Conservation (phyloP, 116 monocot genomes). For the Dioscorea cayenensis region DNA sequence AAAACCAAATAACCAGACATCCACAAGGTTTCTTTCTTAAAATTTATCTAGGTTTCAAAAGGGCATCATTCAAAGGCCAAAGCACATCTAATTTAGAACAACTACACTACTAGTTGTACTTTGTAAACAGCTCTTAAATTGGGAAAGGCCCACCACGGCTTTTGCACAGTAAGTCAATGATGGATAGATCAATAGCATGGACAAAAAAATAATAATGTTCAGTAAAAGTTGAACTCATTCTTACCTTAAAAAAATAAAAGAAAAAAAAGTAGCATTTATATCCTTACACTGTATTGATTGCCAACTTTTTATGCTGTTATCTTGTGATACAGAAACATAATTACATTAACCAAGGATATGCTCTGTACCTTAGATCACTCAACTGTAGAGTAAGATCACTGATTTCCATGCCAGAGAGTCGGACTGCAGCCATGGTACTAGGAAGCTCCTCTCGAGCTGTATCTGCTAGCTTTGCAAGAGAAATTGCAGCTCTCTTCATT, state of each 20-base stretch:
- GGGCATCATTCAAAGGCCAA: not conserved
- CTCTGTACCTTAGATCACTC: conserved; percentile 79
- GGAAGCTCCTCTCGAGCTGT: conserved; percentile 84
- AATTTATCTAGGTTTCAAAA: not conserved
- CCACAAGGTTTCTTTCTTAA: not conserved
- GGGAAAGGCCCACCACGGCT: not conserved
- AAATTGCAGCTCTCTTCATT: conserved; percentile 84
- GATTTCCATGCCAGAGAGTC: conserved; percentile 95
- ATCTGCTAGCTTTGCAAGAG: conserved; percentile 85
- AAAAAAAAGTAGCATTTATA: not conserved
- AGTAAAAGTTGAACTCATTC: not conserved
- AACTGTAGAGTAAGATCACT: conserved; percentile 93
- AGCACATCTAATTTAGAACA: not conserved
- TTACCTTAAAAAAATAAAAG: not conserved
- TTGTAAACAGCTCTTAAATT: too few relatives aligned
- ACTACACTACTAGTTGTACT: too few relatives aligned
- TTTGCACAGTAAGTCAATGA: not conserved
- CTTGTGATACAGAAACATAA: too few relatives aligned
- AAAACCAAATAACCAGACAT: not conserved
- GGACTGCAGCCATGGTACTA: conserved; percentile 88
- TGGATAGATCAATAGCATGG: not conserved
- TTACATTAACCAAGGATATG: too few relatives aligned
- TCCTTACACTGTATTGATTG: not conserved
- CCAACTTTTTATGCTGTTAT: too few relatives aligned
- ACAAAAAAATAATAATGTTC: not conserved